These are phyloP conservation scores for Porphyridium purpureum DNA, from an alignment of 23 red algal genomes.

Conservation along the genomic window DNA sequence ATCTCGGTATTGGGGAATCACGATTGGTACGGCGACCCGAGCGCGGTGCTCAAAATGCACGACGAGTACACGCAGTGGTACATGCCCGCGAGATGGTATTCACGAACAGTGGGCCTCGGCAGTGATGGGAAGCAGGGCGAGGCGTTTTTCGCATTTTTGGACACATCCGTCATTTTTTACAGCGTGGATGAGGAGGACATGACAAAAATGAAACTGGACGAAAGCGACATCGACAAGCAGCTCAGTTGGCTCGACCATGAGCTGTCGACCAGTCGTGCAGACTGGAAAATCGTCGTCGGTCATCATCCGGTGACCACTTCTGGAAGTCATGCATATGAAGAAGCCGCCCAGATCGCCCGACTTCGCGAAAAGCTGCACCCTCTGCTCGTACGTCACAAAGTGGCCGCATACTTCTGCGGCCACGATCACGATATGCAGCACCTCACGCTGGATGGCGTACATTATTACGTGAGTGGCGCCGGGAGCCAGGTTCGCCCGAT, in stretches of 20 bases:
- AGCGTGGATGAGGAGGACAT: slow-evolving; percentile 3
- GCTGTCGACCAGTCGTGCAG: slow-evolving; percentile 8
- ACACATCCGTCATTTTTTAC: slow-evolving; percentile 47
- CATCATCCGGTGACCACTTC: slow-evolving; percentile 53
- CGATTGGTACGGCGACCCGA: slow-evolving; percentile 41
- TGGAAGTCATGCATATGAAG: slow-evolving; percentile 14
- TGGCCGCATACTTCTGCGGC: slow-evolving; percentile 3
- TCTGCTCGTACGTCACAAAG: too few relatives aligned
- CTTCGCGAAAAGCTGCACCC: slow-evolving; percentile 23
- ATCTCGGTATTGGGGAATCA: slow-evolving; percentile 62
- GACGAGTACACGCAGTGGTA: slow-evolving; percentile 21
- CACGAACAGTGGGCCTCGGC: slow-evolving; percentile 10
- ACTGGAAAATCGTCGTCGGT: slow-evolving; percentile 49
- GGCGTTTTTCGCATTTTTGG: slow-evolving; percentile 41
- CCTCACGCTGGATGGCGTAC: slow-evolving; percentile 11
- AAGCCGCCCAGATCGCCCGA: slow-evolving; percentile 6
- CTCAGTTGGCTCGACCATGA: too few relatives aligned
- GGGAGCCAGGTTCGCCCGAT: slow-evolving; percentile 11
- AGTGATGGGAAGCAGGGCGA: too few relatives aligned
- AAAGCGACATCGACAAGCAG: too few relatives aligned
- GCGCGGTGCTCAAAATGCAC: slow-evolving; percentile 14
- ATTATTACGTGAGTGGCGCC: slow-evolving; percentile 25
- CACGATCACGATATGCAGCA: slow-evolving; percentile 60
- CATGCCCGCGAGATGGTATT: slow-evolving; percentile 29
- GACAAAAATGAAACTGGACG: too few relatives aligned